Conservation (phyloP, 345 rosid genomes). For the Hevea brasiliensis region DNA sequence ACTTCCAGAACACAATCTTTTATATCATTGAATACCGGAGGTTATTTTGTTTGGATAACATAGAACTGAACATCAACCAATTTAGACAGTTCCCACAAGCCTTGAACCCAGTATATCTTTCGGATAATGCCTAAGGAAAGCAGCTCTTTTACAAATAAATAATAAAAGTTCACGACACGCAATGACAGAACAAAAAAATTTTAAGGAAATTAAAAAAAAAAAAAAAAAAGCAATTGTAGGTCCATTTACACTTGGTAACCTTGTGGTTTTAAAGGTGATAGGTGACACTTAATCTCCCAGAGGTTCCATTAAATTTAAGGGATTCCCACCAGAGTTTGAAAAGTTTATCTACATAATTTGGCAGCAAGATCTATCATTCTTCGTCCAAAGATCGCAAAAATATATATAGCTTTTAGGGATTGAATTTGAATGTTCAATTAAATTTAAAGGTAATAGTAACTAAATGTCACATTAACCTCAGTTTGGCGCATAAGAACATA, state of each 20-base stretch:
- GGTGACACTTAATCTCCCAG: neutral
- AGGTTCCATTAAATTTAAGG: neutral
- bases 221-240: neutral
- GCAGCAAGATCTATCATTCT: neutral
- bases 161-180: neutral
- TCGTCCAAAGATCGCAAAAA: neutral
- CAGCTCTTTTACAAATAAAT: neutral
- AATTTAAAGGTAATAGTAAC: neutral
- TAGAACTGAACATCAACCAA: neutral
- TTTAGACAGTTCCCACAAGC: neutral
- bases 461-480: neutral
- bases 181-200: neutral
- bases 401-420: neutral
- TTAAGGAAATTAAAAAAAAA: neutral
- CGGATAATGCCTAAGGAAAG: neutral
- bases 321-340: neutral
- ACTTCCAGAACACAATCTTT: neutral
- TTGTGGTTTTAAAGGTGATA: neutral
- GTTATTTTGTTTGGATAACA: neutral
- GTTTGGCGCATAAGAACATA: neutral
- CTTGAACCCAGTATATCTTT: neutral
- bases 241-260: neutral
- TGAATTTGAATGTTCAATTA: neutral
- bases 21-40: neutral
- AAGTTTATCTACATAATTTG: neutral